Evolutionary conservation across 768 basidiomycete genomes (phyloP).

Genomic region (Leccinum truebloodii): DNA sequence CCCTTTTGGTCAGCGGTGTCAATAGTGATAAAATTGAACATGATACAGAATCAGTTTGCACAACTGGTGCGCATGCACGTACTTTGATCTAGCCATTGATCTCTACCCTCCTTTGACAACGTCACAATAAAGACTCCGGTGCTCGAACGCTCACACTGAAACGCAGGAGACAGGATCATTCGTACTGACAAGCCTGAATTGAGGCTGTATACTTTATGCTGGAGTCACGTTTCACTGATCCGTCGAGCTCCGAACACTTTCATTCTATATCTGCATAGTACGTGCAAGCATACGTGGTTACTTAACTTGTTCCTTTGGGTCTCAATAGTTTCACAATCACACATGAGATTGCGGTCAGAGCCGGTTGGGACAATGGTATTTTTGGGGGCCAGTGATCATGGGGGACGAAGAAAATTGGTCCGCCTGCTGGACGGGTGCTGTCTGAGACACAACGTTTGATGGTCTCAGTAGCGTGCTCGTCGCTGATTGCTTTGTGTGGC

Average conservation of each 20-base stretch:
- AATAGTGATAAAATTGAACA: neutral
- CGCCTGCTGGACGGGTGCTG: neutral
- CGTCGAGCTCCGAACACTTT: neutral
- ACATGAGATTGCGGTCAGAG: neutral
- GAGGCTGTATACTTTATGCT: neutral
- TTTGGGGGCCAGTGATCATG: no score
- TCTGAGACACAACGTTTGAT: neutral
- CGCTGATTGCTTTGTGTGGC: no score
- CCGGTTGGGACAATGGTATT: no score
- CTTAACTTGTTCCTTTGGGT: neutral
- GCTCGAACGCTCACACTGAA: neutral
- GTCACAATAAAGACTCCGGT: neutral
- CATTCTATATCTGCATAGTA: neutral
- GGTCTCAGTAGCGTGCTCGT: no score
- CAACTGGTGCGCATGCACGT: neutral
- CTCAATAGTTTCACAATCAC: neutral
- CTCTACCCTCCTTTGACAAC: neutral
- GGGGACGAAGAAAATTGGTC: no score
- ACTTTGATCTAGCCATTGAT: neutral
- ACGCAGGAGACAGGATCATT: neutral
- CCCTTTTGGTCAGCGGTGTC: neutral
- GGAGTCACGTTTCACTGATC: neutral
- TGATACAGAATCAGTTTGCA: neutral
- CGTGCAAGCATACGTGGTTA: no score
- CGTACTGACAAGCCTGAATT: neutral